Evolutionary conservation across 108 stramenopile genomes (phyloP), one percentile per base, ranked within the genome.

Genomic region (Epithemia pelagica): DNA sequence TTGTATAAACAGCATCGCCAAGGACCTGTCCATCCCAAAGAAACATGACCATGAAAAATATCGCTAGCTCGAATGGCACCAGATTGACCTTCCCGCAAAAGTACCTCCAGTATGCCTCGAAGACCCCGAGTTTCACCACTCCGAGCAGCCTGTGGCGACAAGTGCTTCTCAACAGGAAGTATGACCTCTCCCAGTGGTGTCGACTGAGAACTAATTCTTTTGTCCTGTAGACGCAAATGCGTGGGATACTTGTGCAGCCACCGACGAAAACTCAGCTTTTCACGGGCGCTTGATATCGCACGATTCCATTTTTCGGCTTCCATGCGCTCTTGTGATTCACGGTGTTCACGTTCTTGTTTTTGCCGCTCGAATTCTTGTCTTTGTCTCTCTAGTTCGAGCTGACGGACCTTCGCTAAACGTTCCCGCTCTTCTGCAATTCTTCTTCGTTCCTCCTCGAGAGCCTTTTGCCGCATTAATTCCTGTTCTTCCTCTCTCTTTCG

Each of bases 401-500:
- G 56, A 23, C 56, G 37, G 5, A 15, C 37, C 15, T 46, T 15
- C 5, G 37, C 37, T 5, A 46, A 10, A 15, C 37, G 37, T 15
- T 60, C 68, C 10, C 62, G 55, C 52, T 76, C 67, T 70, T 74
- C 67, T 0, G 65, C 69, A 21, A 58, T 56, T 61, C n/a, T 59
- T 29, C 64, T 28, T 73, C 25, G 53, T 37, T 59, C 53, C 32
- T 70, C 66, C 28, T 60, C 52, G 3, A 51, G 15, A 15, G 37
- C 37, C 15, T 46, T 46, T 15, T 15, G 5, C 37, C 37, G 37
- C 37, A 15, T 15, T 5, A 15, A 62, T 72, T 57, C 54, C 27
- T 62, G 25, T 29, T 68, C 53, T 25, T 63, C 61, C 23, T 69
- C 65, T 65, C 46, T 19, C 54, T 57, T 22, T 20, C 30, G 62